These are phyloP conservation scores for Rubroboletus satanas DNA, from an alignment of 768 basidiomycete species.

Conservation along the genomic window DNA sequence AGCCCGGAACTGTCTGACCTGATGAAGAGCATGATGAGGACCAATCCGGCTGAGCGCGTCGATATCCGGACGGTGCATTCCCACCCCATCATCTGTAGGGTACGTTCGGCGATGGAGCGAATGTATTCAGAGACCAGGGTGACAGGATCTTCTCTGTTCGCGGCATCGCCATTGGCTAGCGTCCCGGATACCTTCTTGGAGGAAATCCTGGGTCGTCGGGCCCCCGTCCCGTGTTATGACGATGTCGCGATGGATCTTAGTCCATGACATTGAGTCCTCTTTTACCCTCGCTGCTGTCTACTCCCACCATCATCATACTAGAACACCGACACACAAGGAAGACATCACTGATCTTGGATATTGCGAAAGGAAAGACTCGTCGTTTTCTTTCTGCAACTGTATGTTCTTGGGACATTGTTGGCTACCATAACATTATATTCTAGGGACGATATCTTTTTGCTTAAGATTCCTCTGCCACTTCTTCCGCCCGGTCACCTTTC, in stretches of 20 bases:
- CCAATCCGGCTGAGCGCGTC: slow-evolving; percentile 58
- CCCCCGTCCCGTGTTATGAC: slow-evolving; percentile 8
- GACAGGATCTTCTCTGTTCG: slow-evolving; percentile 43
- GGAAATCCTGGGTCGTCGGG: slow-evolving; percentile 46
- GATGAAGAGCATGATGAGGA: slow-evolving; percentile 75
- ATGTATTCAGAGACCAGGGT: slow-evolving; percentile 36
- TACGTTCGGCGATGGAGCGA: slow-evolving; percentile 60
- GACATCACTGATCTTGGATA: slow-evolving; percentile 18
- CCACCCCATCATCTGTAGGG: slow-evolving; percentile 62
- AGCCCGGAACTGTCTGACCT: slow-evolving; percentile 65
- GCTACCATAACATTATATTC: slow-evolving; percentile 34
- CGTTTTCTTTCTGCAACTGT: slow-evolving; percentile 21
- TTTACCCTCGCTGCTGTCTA: background rate
- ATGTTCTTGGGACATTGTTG: slow-evolving; percentile 36
- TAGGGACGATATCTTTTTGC: slow-evolving; percentile 32
- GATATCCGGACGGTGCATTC: slow-evolving; percentile 51
- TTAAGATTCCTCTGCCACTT: slow-evolving; percentile 14
- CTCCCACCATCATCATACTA: slow-evolving; percentile 2
- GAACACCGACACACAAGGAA: slow-evolving; percentile 7
- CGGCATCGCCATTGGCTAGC: slow-evolving; percentile 59
- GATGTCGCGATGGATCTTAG: slow-evolving; percentile 40
- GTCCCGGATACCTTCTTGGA: slow-evolving; percentile 62
- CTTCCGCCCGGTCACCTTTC: slow-evolving; percentile 15
- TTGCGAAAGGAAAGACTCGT: slow-evolving; percentile 7
- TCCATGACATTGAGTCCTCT: slow-evolving; percentile 22